Percentiles rank a stretch among this genome's conserved stretches.
These are phyloP conservation scores for Scheffersomyces parashehatae DNA, from an alignment of 1,139 yeast genomes.

Conservation along the genomic window DNA sequence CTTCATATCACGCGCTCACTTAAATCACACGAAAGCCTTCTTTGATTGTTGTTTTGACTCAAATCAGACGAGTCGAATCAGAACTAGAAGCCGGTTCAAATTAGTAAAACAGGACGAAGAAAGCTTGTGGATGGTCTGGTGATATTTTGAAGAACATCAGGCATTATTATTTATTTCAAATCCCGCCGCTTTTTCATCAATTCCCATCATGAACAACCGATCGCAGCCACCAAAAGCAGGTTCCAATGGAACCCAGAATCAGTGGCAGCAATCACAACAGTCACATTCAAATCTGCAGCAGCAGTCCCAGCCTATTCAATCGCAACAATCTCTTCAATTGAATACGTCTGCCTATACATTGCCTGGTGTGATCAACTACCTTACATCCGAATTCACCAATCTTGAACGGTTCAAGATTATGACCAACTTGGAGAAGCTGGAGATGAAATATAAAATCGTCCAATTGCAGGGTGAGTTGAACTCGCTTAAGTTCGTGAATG, in stretches of 20 bases:
- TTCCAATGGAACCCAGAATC: constrained; percentile 6
- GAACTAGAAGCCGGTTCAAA: no score
- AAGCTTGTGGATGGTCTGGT: no score
- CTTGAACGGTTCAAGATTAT: constrained; percentile 58
- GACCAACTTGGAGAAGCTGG: constrained; percentile 56
- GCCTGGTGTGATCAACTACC: constrained; percentile 65
- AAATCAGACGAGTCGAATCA: no score
- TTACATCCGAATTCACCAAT: constrained; percentile 60
- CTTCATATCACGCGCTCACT: not conserved
- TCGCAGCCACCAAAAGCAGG: constrained; percentile 2
- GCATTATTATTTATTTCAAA: no score
- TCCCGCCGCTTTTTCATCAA: no score
- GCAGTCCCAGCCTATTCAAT: constrained; percentile 9
- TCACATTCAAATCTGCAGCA: constrained; percentile 12
- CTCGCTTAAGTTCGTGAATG: constrained; percentile 37
- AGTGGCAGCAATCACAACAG: constrained; percentile 9
- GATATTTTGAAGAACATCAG: no score
- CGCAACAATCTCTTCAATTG: constrained; percentile 12
- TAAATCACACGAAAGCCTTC: constrained; percentile 2
- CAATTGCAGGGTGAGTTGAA: constrained; percentile 58
- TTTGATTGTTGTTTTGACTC: no score
- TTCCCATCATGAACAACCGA: constrained; percentile 2
- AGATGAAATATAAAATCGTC: constrained; percentile 55
- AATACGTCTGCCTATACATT: constrained; percentile 41
- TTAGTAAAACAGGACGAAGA: no score